These are phyloP conservation scores for Drechslerella dactyloides DNA, from an alignment of 2,329 filamentous ascomycete species.

Conservation along the genomic window DNA sequence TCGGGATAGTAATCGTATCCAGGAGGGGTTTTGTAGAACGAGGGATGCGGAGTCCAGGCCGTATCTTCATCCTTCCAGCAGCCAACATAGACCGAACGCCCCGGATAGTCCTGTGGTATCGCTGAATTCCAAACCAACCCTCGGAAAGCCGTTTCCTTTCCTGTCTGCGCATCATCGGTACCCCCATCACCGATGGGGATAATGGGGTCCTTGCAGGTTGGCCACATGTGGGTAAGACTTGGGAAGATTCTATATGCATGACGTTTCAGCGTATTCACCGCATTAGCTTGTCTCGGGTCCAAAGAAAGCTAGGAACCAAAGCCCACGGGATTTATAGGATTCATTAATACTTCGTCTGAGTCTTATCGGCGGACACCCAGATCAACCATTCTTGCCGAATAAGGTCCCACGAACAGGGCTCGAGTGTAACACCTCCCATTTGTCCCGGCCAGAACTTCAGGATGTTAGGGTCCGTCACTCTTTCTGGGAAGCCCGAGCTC, in stretches of 20 bases:
- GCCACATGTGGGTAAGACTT: conserved; percentile 10
- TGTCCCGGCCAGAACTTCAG: neutral
- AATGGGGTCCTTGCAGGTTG: conserved; percentile 4
- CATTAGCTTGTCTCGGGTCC: neutral
- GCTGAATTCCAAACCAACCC: neutral
- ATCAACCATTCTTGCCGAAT: conserved; percentile 7
- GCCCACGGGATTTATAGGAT: neutral
- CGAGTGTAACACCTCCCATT: conserved; percentile 6
- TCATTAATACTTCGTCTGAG: conserved; percentile 10
- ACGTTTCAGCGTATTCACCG: neutral
- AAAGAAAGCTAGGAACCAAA: neutral
- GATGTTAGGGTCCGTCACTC: neutral
- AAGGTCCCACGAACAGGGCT: neutral
- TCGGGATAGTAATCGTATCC: conserved; percentile 18
- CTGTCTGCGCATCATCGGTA: neutral
- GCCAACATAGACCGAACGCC: conserved; percentile 22
- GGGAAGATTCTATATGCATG: conserved; percentile 16
- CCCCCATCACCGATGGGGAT: neutral
- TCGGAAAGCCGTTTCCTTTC: neutral
- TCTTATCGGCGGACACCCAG: conserved; percentile 15
- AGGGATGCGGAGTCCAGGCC: conserved; percentile 9
- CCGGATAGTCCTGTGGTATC: neutral
- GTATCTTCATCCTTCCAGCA: conserved; percentile 9
- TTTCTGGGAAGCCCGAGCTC: neutral
- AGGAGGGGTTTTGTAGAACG: conserved; percentile 19